These are phyloP conservation scores for Sclerotinia borealis DNA, from an alignment of 2,329 filamentous ascomycete genomes.

Conservation along the genomic window DNA sequence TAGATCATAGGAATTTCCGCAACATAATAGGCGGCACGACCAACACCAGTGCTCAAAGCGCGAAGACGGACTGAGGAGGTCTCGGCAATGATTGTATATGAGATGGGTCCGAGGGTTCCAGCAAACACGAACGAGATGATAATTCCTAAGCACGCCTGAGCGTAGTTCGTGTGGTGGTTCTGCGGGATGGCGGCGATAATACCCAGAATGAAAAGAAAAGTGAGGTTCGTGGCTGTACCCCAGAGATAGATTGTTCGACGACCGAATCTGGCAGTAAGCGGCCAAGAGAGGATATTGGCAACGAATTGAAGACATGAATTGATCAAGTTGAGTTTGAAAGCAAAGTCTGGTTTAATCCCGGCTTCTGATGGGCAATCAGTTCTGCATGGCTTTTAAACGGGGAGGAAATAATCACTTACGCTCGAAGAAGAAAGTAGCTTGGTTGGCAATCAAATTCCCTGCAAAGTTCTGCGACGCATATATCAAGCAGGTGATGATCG, in stretches of 20 bases:
- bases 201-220: constrained; percentile 52
- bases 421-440: constrained; percentile 54
- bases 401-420: constrained; percentile 26
- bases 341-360: constrained; percentile 46
- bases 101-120: constrained; percentile 55
- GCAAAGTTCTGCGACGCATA: constrained; percentile 56
- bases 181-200: constrained; percentile 48
- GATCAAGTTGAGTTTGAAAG: constrained; percentile 58
- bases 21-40: constrained; percentile 58
- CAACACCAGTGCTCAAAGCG: constrained; percentile 59
- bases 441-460: constrained; percentile 58
- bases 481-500: constrained; percentile 50
- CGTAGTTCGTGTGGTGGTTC: constrained; percentile 39
- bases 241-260: constrained; percentile 60
- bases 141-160: constrained; percentile 56
- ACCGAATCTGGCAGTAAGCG: constrained; percentile 58
- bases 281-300: constrained; percentile 61
- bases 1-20: constrained; percentile 62
- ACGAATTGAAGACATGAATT: constrained; percentile 57
- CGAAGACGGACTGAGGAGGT: constrained; percentile 59
- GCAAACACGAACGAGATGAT: constrained; percentile 62
- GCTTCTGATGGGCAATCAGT: constrained; percentile 47
- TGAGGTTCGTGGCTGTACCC: constrained; percentile 48
- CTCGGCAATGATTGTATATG: constrained; percentile 62
- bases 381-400: constrained; percentile 16